Conservation (phyloP, 345 rosid genomes). For the Hibiscus tridactylites region DNA sequence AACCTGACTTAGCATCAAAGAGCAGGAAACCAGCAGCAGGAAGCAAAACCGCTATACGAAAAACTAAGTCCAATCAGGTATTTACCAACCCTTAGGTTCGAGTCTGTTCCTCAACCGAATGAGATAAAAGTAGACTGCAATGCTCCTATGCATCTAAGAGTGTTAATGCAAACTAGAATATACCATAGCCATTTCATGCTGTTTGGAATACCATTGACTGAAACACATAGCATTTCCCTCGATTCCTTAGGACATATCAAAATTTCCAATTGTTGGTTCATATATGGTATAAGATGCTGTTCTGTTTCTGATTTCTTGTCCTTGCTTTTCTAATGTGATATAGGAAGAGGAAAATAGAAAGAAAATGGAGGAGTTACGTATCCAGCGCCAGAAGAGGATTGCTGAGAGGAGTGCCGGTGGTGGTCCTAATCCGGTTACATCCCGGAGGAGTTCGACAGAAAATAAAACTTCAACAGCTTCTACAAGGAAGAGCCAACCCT, state of each 20-base stretch:
- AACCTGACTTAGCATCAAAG: conserved; percentile 38
- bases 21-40: conserved; percentile 52
- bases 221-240: not conserved
- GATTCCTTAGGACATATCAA: not conserved
- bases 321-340: conserved; percentile 1
- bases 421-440: conserved; percentile 22
- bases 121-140: not conserved
- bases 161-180: not conserved
- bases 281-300: not conserved
- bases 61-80: conserved; percentile 64
- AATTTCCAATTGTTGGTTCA: not conserved
- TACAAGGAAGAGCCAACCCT: conserved; percentile 26
- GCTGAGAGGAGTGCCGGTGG: conserved; percentile 66
- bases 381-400: conserved; percentile 88
- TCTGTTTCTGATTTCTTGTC: not conserved
- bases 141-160: not conserved
- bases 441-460: conserved; percentile 37
- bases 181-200: not conserved
- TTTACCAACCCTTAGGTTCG: not conserved
- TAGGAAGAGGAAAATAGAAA: conserved; percentile 84
- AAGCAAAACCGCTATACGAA: conserved; percentile 46
- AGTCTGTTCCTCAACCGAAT: not conserved
- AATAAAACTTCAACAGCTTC: conserved; percentile 22
- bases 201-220: not conserved
- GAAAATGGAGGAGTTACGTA: conserved; percentile 64